Base-by-base conservation (phyloP, 2,329 filamentous ascomycete genomes). In the Pseudopithomyces chartarum region DNA sequence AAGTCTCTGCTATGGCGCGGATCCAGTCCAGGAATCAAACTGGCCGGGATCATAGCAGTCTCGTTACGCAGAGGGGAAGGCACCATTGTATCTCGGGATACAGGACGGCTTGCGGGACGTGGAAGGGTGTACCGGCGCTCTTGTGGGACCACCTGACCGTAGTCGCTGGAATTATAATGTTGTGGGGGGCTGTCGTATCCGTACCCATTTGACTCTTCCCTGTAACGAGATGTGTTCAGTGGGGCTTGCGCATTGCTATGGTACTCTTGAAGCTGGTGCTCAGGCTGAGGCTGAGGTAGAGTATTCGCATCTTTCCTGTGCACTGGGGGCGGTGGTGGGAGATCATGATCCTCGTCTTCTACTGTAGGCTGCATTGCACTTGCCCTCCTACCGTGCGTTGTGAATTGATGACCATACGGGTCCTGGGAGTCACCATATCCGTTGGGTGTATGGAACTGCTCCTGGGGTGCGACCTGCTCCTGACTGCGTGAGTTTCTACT, bases 301-400 rank as follows among this genome's bases (percentile, higher is more conserved):
- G 70, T 71, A 19, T 68, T 67, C 12, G 74, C 69, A 51, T 71
- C 68, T 46, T 68, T 73, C 43, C 74, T 65, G 53, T 78, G 76
- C 44, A 73, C 69, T 10, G 75, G 75, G 3, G 75, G 75, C 17
- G 76, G 76, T 12, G 76, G 75, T 34, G 75, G 68, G 39, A 83
- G 82, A 19, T 87, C 85, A 19, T 36, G 34, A 3, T 86, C 85
- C 6, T 82, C 85, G 60, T 89, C 87, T 67, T 89, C 87, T 6
- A 86, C 85, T 6, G 83, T 87, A 2, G 83, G 85, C 63, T 87
- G 86, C 83, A 86, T 82, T 0, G 82, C 80, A 56, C 66, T 73
- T 19, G 65, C 63, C 80, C 79, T 65, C 78, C 76, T 39, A 80
- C 80, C 36, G 73, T 65, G 52, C 82, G 82, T 63, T 79, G 81